These are phyloP conservation scores for Picochlorum sp. DNA, from an alignment of 139 green algal species.

Conservation along the genomic window DNA sequence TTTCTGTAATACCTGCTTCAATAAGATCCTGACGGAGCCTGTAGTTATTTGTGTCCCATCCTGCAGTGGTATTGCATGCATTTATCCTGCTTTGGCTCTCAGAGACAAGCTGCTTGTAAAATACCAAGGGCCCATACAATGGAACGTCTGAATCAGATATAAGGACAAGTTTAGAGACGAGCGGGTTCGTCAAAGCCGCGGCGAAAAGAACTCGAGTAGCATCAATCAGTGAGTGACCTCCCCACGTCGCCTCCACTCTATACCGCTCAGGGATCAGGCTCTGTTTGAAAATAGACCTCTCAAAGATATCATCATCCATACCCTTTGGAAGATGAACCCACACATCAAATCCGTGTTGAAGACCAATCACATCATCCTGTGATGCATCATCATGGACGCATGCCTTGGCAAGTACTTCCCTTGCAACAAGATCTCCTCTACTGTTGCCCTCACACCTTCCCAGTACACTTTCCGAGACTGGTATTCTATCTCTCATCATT, in stretches of 20 bases:
- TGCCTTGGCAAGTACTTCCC: neutral
- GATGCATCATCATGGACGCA: neutral
- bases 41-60: neutral
- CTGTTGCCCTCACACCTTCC: slow-evolving; percentile 1
- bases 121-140: neutral
- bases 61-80: slow-evolving; percentile 7
- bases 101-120: slow-evolving; percentile 7
- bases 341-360: slow-evolving; percentile 20
- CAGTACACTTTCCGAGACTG: neutral
- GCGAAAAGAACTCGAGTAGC: slow-evolving; percentile 17
- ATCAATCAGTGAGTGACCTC: slow-evolving; percentile 8
- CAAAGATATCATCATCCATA: slow-evolving; percentile 1
- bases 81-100: slow-evolving; percentile 8
- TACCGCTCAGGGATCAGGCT: neutral
- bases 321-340: slow-evolving; percentile 13
- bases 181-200: slow-evolving; percentile 18
- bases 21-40: slow-evolving; percentile 6
- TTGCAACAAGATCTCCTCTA: neutral
- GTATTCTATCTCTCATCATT: neutral
- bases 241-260: slow-evolving; percentile 14
- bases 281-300: neutral
- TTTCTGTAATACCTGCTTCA: neutral
- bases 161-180: slow-evolving; percentile 15
- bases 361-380: neutral
- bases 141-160: slow-evolving; percentile 15